Evolutionary conservation across 345 rosid species (phyloP).

Genomic region (Mercurialis annua): DNA sequence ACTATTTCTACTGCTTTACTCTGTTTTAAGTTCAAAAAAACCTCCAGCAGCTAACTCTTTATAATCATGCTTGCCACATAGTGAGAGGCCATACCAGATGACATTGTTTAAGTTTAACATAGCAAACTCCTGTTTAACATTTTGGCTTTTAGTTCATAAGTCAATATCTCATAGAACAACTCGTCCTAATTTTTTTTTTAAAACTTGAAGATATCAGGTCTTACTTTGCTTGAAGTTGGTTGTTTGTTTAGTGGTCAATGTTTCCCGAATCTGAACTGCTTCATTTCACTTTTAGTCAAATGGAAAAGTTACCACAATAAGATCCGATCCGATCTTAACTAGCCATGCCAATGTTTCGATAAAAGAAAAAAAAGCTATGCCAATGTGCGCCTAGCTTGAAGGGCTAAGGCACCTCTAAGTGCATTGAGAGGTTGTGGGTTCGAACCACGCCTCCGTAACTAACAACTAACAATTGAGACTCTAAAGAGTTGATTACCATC

Average conservation of each 20-base stretch:
- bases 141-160: constrained; percentile 2
- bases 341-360: too few relatives aligned
- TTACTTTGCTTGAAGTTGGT: background rate
- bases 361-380: too few relatives aligned
- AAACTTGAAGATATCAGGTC: background rate
- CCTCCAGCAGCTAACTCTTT: background rate
- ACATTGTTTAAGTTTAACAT: too few relatives aligned
- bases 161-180: background rate
- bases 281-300: too few relatives aligned
- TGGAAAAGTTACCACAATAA: too few relatives aligned
- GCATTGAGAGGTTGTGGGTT: too few relatives aligned
- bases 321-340: too few relatives aligned
- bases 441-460: too few relatives aligned
- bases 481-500: background rate
- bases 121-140: too few relatives aligned
- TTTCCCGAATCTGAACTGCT: background rate
- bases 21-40: background rate
- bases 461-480: too few relatives aligned
- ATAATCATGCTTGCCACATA: background rate
- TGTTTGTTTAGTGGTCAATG: background rate
- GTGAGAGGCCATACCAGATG: background rate
- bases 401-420: too few relatives aligned
- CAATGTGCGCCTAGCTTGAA: too few relatives aligned
- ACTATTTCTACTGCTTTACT: background rate
- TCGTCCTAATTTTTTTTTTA: background rate